These are phyloP conservation scores for Candida pseudofarinosa DNA, from an alignment of 805 yeast species.

Conservation along the genomic window DNA sequence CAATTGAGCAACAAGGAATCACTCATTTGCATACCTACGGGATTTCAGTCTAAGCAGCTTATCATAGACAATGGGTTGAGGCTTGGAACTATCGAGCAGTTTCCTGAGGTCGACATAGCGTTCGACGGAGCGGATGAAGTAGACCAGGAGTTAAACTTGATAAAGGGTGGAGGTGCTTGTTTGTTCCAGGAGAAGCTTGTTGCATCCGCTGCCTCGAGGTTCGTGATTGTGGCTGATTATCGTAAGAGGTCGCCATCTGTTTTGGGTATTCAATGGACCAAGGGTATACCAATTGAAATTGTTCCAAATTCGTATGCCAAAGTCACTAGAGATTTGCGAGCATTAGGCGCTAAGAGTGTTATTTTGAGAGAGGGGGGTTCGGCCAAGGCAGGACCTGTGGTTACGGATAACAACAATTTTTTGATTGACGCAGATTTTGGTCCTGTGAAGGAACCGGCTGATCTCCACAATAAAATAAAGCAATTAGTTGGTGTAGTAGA, in stretches of 20 bases:
- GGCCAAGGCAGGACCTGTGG: slow-evolving; percentile 95
- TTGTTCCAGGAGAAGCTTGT: slow-evolving; percentile 93
- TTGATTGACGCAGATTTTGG: slow-evolving; percentile 93
- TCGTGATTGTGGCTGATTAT: slow-evolving; percentile 88
- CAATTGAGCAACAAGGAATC: slow-evolving; percentile 50
- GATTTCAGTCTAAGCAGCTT: slow-evolving; percentile 88
- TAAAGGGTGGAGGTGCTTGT: slow-evolving; percentile 99
- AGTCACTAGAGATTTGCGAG: slow-evolving; percentile 58
- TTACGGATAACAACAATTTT: slow-evolving; percentile 93
- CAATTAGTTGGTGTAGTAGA: slow-evolving; percentile 90
- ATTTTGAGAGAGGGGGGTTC: slow-evolving; percentile 78
- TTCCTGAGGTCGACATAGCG: slow-evolving; percentile 79
- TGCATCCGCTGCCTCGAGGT: slow-evolving; percentile 70
- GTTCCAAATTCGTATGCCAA: slow-evolving; percentile 85
- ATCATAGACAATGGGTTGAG: slow-evolving; percentile 76
- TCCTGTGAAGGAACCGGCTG: slow-evolving; percentile 47
- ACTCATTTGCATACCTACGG: slow-evolving; percentile 88
- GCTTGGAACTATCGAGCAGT: slow-evolving; percentile 81
- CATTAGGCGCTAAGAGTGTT: slow-evolving; percentile 62
- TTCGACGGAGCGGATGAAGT: slow-evolving; percentile 99
- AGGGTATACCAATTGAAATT: slow-evolving; percentile 94
- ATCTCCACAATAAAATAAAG: slow-evolving; percentile 65
- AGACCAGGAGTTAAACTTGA: slow-evolving; percentile 73
- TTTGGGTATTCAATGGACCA: slow-evolving; percentile 78
- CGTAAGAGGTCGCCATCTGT: slow-evolving; percentile 67